Base-by-base conservation (phyloP, 176 grass and related monocot genomes). In the Musa acuminata region DNA sequence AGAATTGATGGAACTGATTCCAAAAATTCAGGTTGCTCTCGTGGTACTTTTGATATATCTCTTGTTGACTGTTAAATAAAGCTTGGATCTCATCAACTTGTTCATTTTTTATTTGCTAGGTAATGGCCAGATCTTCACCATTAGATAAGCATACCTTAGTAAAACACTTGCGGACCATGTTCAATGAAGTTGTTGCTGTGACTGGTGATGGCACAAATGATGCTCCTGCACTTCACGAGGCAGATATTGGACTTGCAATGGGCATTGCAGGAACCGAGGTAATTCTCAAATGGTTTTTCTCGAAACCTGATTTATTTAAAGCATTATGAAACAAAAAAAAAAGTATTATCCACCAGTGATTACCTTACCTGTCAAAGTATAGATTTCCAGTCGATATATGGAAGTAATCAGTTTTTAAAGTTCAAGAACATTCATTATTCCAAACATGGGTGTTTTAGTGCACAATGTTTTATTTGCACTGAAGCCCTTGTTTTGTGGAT, bases 201-300 rank as follows among this genome's bases (percentile, higher is more conserved):
- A 75, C 72, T 60, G 72, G 72, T 20, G 72, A 75, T 75, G 72
- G 72, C 17, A 75, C 72, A 58, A 75, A 75, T 75, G 72, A 75
- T 75, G 72, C 72, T n/a, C 72, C 72, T 58, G 72, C 72, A 60
- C 72, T 75, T 48, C 72, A 60, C 35, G 72, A 60, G 72, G 72
- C 72, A 48, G 72, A 75, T 43, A 75, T 75, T 75, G 72, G 72
- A 75, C 72, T 75, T 75, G 72, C 72, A 75, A 75, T 75, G 72
- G 54, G 72, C 25, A 59, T 75, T 35, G 72, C 72, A 59, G 72
- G 72, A 58, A 75, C 72, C 13, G 72, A 75, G 72, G 72, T 75
- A 75, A 35, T 59, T 75, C 14, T 75, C n/a, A 9, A 70, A 21
- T 75, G 22, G 14, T 75, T 20, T 49, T 43, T 29, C 24, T 54